Conservation (phyloP, 2,329 filamentous ascomycete species). For the Scytalidium sp. region DNA sequence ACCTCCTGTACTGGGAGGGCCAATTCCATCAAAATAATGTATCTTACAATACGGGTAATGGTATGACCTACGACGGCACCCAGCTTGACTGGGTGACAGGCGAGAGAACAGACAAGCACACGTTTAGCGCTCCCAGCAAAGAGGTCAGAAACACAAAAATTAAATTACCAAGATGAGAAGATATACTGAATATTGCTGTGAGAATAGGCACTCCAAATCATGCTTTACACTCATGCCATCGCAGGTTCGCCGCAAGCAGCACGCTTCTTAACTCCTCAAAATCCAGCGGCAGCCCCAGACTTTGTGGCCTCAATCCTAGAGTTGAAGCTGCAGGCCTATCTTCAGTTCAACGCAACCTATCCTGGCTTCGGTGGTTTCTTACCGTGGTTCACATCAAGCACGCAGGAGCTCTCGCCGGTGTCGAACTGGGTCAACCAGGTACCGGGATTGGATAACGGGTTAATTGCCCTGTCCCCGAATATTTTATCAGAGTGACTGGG, state of each 20-base stretch:
- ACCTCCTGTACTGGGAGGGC: slow-evolving; percentile 42
- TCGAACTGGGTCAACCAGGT: slow-evolving; percentile 36
- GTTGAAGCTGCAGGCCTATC: slow-evolving; percentile 36
- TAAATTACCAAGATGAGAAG: background rate
- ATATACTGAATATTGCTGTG: background rate
- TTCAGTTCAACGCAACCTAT: slow-evolving; percentile 36
- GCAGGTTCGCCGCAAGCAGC: slow-evolving; percentile 34
- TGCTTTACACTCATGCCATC: slow-evolving; percentile 40
- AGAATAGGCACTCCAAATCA: slow-evolving; percentile 37
- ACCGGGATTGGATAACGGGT: slow-evolving; percentile 39
- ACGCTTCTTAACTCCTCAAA: slow-evolving; percentile 33
- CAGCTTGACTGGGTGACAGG: slow-evolving; percentile 36
- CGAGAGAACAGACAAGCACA: slow-evolving; percentile 30
- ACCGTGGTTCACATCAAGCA: slow-evolving; percentile 34
- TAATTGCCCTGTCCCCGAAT: slow-evolving; percentile 1
- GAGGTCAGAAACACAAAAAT: slow-evolving; percentile 19
- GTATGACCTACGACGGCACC: slow-evolving; percentile 39
- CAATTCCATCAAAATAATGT: slow-evolving; percentile 39
- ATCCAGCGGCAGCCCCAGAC: slow-evolving; percentile 27
- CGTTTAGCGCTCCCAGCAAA: slow-evolving; percentile 37
- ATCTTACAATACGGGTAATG: slow-evolving; percentile 37
- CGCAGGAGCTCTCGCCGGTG: slow-evolving; percentile 29
- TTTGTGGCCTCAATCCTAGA: slow-evolving; percentile 35
- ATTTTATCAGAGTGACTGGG: background rate
- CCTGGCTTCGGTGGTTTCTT: slow-evolving; percentile 39